phyloP scores from a whole-genome alignment of 192 early-diverging fungal genomes.

The Coemansia umbellata region DNA sequence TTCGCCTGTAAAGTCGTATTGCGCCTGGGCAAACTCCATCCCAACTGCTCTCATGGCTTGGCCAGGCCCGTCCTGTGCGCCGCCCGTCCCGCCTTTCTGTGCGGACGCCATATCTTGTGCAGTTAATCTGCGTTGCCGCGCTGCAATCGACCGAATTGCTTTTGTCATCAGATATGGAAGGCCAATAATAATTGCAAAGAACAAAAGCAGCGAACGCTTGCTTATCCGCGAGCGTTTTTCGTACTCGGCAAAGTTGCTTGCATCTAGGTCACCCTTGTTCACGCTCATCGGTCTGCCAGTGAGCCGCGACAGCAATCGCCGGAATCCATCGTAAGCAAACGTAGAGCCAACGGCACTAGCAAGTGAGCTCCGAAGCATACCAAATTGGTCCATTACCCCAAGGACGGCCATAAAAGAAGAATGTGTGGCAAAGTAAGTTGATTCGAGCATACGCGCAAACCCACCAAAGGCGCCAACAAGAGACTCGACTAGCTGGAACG shows the following conservation, averaged over 20 bases:
- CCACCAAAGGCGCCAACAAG: constrained; percentile 96
- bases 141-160: constrained; percentile 70
- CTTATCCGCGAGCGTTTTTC: constrained; percentile 60
- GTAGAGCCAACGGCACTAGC: constrained; percentile 80
- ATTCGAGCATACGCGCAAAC: constrained; percentile 97
- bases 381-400: constrained; percentile 97
- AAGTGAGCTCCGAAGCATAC: constrained; percentile 80
- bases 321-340: constrained; percentile 67
- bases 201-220: constrained; percentile 74
- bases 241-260: constrained; percentile 72
- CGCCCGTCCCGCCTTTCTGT: constrained; percentile 8
- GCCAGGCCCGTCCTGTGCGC: background rate
- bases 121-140: constrained; percentile 43
- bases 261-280: constrained; percentile 67
- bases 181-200: constrained; percentile 81
- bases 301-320: constrained; percentile 60
- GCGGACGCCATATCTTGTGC: constrained; percentile 21
- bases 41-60: constrained; percentile 46
- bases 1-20: constrained; percentile 79
- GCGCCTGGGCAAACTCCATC: constrained; percentile 85
- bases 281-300: constrained; percentile 66
- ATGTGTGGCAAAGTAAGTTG: constrained; percentile 95
- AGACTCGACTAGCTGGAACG: constrained; percentile 89
- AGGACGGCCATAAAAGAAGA: constrained; percentile 93
- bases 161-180: constrained; percentile 91